These are phyloP conservation scores for Ganoderma resinaceum DNA, from an alignment of 1,284 basidiomycete species.

Conservation along the genomic window DNA sequence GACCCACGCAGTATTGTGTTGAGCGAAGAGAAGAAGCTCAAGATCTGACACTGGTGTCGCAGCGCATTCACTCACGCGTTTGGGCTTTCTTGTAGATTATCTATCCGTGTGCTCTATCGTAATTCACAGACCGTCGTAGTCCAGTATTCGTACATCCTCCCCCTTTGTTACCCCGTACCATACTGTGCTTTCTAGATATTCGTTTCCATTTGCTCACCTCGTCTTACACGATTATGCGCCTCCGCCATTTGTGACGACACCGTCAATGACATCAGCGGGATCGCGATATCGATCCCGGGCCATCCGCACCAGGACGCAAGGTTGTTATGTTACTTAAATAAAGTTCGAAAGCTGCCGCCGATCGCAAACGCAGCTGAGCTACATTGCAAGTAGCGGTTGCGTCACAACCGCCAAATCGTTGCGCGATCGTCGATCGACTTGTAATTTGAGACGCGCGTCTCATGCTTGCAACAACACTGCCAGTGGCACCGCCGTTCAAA, in stretches of 20 bases:
- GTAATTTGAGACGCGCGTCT: no score
- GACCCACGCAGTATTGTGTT: not conserved
- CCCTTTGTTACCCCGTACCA: slow-evolving; percentile 1
- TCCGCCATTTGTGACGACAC: no score
- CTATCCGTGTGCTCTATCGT: not conserved
- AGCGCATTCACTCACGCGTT: not conserved
- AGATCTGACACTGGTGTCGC: not conserved
- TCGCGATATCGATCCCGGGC: no score
- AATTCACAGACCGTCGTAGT: not conserved
- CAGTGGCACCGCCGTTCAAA: no score
- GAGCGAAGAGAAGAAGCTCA: not conserved
- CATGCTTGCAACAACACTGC: not conserved
- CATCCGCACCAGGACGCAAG: no score
- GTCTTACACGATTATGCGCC: no score
- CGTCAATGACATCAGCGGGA: no score
- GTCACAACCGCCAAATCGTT: not conserved
- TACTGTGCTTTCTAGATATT: slow-evolving; percentile 14
- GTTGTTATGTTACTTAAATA: no score
- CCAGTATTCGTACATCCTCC: slow-evolving; percentile 6
- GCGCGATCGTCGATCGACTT: no score
- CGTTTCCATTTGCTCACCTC: not conserved
- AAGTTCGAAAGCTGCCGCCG: no score
- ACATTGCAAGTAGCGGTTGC: not conserved
- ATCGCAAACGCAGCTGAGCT: not conserved
- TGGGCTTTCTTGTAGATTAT: not conserved